Base-by-base conservation (phyloP, 2,329 filamentous ascomycete genomes). In the Ascochyta viciae-villosae region DNA sequence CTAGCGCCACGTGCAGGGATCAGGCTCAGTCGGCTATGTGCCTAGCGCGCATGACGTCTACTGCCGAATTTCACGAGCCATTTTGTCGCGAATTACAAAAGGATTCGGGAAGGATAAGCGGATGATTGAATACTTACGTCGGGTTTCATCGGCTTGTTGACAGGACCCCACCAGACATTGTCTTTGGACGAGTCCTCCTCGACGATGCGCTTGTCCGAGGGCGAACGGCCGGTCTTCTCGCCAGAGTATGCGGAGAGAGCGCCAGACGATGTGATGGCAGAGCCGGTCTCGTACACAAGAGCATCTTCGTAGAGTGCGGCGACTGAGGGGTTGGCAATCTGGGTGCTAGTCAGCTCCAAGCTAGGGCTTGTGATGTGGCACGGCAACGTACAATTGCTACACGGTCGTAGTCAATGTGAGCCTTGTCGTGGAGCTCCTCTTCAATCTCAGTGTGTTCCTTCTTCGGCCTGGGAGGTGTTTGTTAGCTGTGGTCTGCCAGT, bases 241-340 rank as follows among this genome's bases (percentile, higher is more conserved):
- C 95, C 95, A 42, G 95, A 98, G 85, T 97, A 99, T 74, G 95
- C 95, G 62, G 92, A 97, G 74, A 99, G 83, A 61, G 95, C 95
- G 77, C 95, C 95, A 69, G 89, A 91, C 26, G 93, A 96, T 68
- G 95, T 96, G 82, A 99, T 97, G 78, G 95, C 95, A 52, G 94
- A 96, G 73, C 95, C 95, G 55, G 91, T 95, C 82, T 99, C 95
- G 83, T 98, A 99, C 67, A 93, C 92, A 64, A 99, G 87, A 53
- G 95, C 95, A 90, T 99, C 95, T 87, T 99, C 95, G 84, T 99
- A 99, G 63, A 99, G 88, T 56, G 93, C 90, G 63, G 95, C 89
- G 60, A 98, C 95, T 54, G 94, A 95, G 62, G 94, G 93, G 81
- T 99, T 98, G 81, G 92, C 91, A 70, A 88, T 83, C 85, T 87